A percentile compares a stretch with the other conserved stretches of the same genome.
Conservation (phyloP, 352 stramenopile genomes). For the Elongisporangium undulatum region DNA sequence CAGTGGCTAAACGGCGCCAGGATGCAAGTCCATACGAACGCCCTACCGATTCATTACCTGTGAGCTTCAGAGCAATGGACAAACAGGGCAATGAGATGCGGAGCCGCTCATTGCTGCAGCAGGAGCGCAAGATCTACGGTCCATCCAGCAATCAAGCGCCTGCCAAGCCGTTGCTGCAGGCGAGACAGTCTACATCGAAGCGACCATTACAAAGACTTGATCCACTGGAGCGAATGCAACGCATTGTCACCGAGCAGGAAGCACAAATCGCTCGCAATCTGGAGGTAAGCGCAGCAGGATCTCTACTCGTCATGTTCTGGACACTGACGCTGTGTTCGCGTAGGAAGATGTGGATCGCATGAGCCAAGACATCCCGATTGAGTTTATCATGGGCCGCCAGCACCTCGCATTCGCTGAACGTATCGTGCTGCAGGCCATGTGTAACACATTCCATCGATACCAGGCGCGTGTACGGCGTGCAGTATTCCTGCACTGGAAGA, state of each 20-base stretch:
- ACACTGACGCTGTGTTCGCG: not conserved
- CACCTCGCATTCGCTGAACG: constrained; percentile 20
- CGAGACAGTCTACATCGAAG: not conserved
- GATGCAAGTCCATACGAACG: not conserved
- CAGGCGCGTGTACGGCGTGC: constrained; percentile 10
- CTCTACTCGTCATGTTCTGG: too few species aligned
- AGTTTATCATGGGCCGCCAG: constrained; percentile 14
- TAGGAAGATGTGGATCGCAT: constrained; percentile 8
- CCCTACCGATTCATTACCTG: too few species aligned
- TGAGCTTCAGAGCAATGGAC: not conserved
- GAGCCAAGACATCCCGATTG: constrained; percentile 11
- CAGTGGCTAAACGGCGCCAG: not conserved
- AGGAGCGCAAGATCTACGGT: not conserved
- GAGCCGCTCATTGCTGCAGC: not conserved
- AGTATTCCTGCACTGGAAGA: constrained; percentile 13
- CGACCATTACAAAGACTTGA: not conserved
- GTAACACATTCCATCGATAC: constrained; percentile 7
- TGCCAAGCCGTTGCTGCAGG: not conserved
- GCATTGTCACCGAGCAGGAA: not conserved
- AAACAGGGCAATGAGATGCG: not conserved
- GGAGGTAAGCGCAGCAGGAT: not conserved
- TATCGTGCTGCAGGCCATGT: constrained; percentile 14
- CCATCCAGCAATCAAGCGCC: not conserved
- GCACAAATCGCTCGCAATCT: not conserved
- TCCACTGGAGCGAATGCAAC: not conserved